Conservation (phyloP, 257 asterid genomes). For the Anisodus tanguticus region DNA sequence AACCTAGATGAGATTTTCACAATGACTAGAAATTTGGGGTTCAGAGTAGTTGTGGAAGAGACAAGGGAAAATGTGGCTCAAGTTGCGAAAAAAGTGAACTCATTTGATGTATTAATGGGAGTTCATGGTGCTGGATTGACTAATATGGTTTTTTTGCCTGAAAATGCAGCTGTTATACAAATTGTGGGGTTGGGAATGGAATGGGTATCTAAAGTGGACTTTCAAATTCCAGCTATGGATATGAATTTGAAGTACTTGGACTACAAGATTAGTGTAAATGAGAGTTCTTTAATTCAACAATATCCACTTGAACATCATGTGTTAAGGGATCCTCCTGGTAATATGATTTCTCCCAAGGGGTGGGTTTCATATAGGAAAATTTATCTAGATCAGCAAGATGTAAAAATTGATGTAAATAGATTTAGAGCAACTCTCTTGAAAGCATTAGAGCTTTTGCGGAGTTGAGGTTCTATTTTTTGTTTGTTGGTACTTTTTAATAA, state of each 20-base stretch:
- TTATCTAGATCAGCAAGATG: conserved; percentile 42
- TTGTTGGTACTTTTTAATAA: not conserved
- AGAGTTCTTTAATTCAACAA: conserved; percentile 52
- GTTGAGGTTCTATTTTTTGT: not conserved
- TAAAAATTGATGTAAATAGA: conserved; percentile 42
- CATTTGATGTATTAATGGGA: conserved; percentile 64
- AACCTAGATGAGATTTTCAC: conserved; percentile 40
- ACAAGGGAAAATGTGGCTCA: conserved; percentile 25
- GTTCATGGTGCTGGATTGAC: conserved; percentile 83
- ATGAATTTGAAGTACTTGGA: conserved; percentile 60
- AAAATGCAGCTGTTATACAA: conserved; percentile 61
- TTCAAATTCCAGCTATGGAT: conserved; percentile 41
- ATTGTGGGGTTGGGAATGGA: conserved; percentile 56
- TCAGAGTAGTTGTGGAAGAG: conserved; percentile 41
- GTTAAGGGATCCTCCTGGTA: conserved; percentile 37
- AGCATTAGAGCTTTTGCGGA: conserved; percentile 33
- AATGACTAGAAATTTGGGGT: conserved; percentile 50
- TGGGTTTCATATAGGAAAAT: conserved; percentile 36
- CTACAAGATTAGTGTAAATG: conserved; percentile 51
- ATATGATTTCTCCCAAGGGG: conserved; percentile 29
- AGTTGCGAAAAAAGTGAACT: conserved; percentile 45
- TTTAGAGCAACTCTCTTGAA: conserved; percentile 38
- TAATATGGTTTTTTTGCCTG: conserved; percentile 71
- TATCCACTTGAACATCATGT: conserved; percentile 38
- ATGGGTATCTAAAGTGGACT: conserved; percentile 40